Percentiles rank a stretch among this genome's conserved stretches.
These are phyloP conservation scores for Trichophyton equinum DNA, from an alignment of 2,329 filamentous ascomycete species.

Conservation along the genomic window DNA sequence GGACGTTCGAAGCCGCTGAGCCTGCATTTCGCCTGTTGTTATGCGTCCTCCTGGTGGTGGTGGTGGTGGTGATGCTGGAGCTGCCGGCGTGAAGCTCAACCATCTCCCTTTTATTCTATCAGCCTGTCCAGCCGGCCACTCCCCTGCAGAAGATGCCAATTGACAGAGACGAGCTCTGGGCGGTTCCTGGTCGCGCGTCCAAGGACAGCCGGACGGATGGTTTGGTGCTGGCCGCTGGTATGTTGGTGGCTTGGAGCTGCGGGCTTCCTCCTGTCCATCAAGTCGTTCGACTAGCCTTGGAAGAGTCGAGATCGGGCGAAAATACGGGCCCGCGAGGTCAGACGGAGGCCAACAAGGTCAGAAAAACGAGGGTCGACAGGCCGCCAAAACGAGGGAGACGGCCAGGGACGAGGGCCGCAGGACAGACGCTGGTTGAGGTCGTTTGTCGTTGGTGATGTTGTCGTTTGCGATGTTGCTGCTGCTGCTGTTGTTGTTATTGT, in stretches of 20 bases:
- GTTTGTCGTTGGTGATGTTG: too few species aligned
- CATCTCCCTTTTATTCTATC: not conserved
- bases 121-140: too few species aligned
- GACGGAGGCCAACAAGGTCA: too few species aligned
- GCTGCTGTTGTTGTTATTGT: too few species aligned
- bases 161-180: not conserved
- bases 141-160: not conserved
- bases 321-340: too few species aligned
- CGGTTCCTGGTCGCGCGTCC: not conserved
- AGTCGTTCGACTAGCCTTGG: too few species aligned
- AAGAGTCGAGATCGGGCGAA: too few species aligned
- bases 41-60: not conserved
- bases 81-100: not conserved
- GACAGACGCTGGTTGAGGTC: too few species aligned
- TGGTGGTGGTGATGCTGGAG: not conserved
- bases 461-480: too few species aligned
- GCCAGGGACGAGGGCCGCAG: too few species aligned
- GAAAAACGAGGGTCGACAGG: too few species aligned
- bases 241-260: constrained; percentile 3
- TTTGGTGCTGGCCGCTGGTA: not conserved
- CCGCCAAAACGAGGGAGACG: too few species aligned
- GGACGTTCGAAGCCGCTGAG: not conserved
- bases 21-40: not conserved
- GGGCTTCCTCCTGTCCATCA: constrained; percentile 4
- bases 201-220: not conserved